phyloP scores from a whole-genome alignment of 176 grass and related monocot species.

The Triticum monococcum region DNA sequence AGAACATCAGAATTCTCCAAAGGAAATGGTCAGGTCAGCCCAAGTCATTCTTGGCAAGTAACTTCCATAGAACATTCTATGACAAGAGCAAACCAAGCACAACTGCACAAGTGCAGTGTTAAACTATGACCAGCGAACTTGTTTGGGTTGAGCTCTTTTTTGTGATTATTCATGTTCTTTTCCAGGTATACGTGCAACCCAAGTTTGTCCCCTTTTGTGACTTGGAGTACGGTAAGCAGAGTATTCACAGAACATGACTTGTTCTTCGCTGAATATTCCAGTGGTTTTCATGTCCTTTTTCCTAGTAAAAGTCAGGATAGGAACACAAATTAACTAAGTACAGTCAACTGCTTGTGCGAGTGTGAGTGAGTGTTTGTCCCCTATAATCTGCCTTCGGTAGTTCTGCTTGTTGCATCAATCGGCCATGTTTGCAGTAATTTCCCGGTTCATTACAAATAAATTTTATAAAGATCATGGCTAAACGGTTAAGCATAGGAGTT shows the following conservation, averaged over 20 bases:
- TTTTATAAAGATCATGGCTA: too few species aligned
- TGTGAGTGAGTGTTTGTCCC: too few species aligned
- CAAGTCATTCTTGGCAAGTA: background rate
- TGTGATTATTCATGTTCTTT: background rate
- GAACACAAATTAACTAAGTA: too few species aligned
- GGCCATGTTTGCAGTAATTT: background rate
- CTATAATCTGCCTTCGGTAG: too few species aligned
- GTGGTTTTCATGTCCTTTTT: background rate
- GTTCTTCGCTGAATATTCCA: background rate
- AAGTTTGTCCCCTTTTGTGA: background rate
- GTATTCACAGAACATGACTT: background rate
- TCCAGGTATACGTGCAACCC: background rate
- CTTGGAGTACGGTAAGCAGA: background rate
- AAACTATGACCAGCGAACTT: background rate
- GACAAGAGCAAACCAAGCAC: background rate
- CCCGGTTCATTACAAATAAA: too few species aligned
- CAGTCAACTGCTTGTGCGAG: too few species aligned
- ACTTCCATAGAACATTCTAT: constrained; percentile 20
- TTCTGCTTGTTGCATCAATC: background rate
- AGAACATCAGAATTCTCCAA: background rate
- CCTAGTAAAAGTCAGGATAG: background rate
- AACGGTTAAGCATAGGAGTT: background rate
- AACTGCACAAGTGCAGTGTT: background rate
- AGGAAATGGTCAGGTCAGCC: background rate
- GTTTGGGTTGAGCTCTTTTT: background rate